Conservation (phyloP, 768 basidiomycete genomes). For the Mycena galericulata region DNA sequence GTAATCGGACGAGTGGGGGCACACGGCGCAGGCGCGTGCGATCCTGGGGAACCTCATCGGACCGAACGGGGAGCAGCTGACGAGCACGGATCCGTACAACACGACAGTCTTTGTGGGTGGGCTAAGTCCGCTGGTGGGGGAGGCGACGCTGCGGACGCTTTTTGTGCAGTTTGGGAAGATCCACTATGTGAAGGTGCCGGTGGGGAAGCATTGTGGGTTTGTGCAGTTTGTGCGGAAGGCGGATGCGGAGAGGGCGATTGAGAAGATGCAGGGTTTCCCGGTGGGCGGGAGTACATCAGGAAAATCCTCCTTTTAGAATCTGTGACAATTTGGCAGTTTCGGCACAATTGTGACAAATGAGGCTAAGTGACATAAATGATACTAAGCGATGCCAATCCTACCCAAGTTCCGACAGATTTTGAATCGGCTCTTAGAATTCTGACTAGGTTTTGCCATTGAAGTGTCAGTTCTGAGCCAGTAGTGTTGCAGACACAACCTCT, state of each 20-base stretch:
- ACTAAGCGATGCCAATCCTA: no score
- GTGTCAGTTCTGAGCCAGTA: no score
- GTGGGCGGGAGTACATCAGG: conserved; percentile 95
- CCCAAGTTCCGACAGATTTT: no score
- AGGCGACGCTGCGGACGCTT: conserved; percentile 91
- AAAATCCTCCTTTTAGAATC: no score
- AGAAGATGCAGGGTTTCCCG: conserved; percentile 97
- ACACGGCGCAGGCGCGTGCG: conserved; percentile 85
- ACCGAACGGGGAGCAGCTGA: conserved; percentile 87
- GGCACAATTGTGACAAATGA: no score
- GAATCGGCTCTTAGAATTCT: no score
- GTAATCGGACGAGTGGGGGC: conserved; percentile 88
- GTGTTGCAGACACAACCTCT: no score
- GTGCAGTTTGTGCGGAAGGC: conserved; percentile 94
- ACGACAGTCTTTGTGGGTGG: conserved; percentile 97
- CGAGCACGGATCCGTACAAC: conserved; percentile 94
- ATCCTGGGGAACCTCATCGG: conserved; percentile 89
- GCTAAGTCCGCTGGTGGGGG: conserved; percentile 86
- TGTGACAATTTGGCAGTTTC: no score
- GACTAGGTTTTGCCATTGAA: no score
- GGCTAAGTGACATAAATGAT: no score
- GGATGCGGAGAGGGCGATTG: conserved; percentile 93
- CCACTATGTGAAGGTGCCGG: conserved; percentile 96
- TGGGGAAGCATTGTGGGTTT: conserved; percentile 95
- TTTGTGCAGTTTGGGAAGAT: conserved; percentile 95